Evolutionary conservation across 345 rosid species (phyloP), one percentile per base, ranked within the genome.

Genomic region (Microthlaspi erraticum): DNA sequence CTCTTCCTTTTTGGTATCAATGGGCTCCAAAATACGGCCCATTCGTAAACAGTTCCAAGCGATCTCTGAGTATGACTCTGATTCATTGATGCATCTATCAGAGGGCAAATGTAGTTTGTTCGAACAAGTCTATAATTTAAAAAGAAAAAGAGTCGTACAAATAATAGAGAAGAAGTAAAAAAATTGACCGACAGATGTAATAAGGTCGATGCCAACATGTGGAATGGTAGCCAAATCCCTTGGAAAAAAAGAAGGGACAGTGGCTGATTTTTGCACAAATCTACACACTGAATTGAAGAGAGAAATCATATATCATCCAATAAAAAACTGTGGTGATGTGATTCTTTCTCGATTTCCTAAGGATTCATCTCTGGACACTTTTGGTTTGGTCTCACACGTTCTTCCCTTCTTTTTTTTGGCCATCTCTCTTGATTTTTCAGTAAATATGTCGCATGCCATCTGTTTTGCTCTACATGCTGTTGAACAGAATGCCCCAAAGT

Each of bases 401-500:
- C 55, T 62, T 43, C 45, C 32, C 48, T 71, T 62, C 37, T 62
- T 71, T 10, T 63, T 48, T 16, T 34, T 34, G 0, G 44, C 29
- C 1, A 33, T 42, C 2, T 42, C 10, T 41, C 6, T 1, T 3
- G 55, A 6, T 7, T 26, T 23, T 13, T 33, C 63, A 1, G 0
- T 20, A 34, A 53, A 53, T 5, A 71, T 20, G 44, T 71, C 76
- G 7, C 13, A 43, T 14, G 54, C 63, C 38, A 71, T 71, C 38
- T 62, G 70, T 44, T 53, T 71, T 1, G 17, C 39, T 43, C 70
- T 33, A 29, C 76, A 71, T 23, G 12, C 10, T 23, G 43, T 16
- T 5, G 69, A 6, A 53, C 76, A 71, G 19, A 71, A 71, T 33
- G 76, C 70, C 26, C 76, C 76, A 16, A 71, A 53, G n/a, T 53